phyloP scores from a whole-genome alignment of 768 basidiomycete genomes.

The Hygrocybe coccinea region DNA sequence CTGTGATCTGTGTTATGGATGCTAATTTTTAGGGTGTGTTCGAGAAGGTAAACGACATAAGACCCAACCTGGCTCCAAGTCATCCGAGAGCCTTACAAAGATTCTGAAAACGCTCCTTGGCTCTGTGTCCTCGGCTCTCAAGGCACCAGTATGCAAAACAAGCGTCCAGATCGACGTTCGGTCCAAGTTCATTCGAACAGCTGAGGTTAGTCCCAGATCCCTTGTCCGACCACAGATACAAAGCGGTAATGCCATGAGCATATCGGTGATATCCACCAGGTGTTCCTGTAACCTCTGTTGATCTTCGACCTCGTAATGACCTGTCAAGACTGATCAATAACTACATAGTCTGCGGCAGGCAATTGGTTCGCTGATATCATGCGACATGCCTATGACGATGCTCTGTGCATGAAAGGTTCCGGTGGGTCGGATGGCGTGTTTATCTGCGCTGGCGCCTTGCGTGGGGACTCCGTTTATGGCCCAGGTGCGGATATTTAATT shows the following conservation, averaged over 20 bases:
- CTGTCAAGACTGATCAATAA: too few species aligned
- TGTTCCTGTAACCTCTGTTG: too few species aligned
- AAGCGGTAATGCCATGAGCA: too few species aligned
- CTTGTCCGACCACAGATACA: too few species aligned
- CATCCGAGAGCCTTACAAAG: slow-evolving; percentile 49
- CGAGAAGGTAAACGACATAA: slow-evolving; percentile 59
- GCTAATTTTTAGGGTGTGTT: not conserved
- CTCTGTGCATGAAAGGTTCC: slow-evolving; percentile 49
- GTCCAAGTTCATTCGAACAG: slow-evolving; percentile 67
- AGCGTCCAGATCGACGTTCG: slow-evolving; percentile 65
- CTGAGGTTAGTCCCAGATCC: slow-evolving; percentile 46
- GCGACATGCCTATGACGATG: slow-evolving; percentile 76
- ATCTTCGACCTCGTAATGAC: too few species aligned
- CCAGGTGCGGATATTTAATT: slow-evolving; percentile 48
- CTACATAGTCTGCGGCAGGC: slow-evolving; percentile 53
- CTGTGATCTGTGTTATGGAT: not conserved
- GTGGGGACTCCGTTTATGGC: slow-evolving; percentile 82
- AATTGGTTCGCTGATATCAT: slow-evolving; percentile 88
- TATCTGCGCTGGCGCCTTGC: slow-evolving; percentile 76
- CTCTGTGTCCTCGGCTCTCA: slow-evolving; percentile 63
- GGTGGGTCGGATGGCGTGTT: slow-evolving; percentile 76
- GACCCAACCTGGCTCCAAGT: slow-evolving; percentile 53
- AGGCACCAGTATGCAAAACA: slow-evolving; percentile 71
- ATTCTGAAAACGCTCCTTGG: slow-evolving; percentile 62
- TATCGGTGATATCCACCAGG: too few species aligned